A percentile compares a stretch with the other conserved stretches of the same genome.
Evolutionary conservation across 176 grass and related monocot species (phyloP).

Genomic region (Pharus latifolius): DNA sequence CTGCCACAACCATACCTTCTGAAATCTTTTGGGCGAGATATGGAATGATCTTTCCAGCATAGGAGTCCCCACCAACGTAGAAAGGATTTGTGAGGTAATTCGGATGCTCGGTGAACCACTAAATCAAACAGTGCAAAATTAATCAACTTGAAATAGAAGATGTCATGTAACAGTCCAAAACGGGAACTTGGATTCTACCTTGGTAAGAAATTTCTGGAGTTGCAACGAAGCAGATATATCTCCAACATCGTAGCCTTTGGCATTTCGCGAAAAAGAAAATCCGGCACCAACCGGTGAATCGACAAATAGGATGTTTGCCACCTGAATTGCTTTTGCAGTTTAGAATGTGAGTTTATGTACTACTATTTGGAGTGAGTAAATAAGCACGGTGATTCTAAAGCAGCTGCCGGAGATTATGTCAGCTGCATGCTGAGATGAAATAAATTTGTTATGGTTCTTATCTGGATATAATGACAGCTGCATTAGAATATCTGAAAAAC

Average conservation of each 20-base stretch:
- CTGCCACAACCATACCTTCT: too few species aligned
- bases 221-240: background rate
- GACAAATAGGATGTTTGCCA: slow-evolving; percentile 8
- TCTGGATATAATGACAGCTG: background rate
- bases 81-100: slow-evolving; percentile 35
- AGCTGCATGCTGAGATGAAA: too few species aligned
- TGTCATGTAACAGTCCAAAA: too few species aligned
- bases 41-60: slow-evolving; percentile 34
- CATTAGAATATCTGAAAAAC: too few species aligned
- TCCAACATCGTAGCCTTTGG: slow-evolving; percentile 8
- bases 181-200: background rate
- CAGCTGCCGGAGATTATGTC: too few species aligned
- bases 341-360: too few species aligned
- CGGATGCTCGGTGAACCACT: slow-evolving; percentile 50
- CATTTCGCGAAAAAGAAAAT: slow-evolving; percentile 9
- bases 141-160: background rate
- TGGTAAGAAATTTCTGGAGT: slow-evolving; percentile 1
- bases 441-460: background rate
- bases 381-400: too few species aligned
- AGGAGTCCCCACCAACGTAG: slow-evolving; percentile 53
- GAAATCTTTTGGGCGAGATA: slow-evolving; percentile 31
- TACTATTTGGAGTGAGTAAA: too few species aligned
- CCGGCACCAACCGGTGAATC: slow-evolving; percentile 25
- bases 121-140: background rate
- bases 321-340: too few species aligned